Base-by-base conservation (phyloP, 306 rosid genomes). In the Carpinus viminea region DNA sequence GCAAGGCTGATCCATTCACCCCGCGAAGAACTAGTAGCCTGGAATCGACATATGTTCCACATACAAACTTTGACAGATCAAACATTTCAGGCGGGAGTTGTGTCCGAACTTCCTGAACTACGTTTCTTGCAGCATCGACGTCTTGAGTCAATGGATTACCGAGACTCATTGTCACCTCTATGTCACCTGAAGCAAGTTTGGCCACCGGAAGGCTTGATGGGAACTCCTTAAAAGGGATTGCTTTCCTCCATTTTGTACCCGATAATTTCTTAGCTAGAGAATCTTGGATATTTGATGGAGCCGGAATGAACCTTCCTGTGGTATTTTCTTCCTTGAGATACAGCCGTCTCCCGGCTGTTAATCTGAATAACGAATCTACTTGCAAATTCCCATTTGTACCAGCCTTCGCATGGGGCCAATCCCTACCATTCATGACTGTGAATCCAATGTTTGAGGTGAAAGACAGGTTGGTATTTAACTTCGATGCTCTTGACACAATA, bases 31-130 rank as follows among this genome's bases (percentile, higher is more conserved):
- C 90, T 13, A 95, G 89, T 70, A 91, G 62, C 86, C 98, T 89
- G 16, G 98, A 85, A 84, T 95, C 98, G 51, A 89, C 98, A 60
- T 88, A 95, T 15, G 98, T 95, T 85, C 98, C 98, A 61, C 98
- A 95, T 17, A 92, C 96, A 15, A 95, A 81, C 93, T 89, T 91
- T 0, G 98, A 86, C 86, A 95, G 57, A 88, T 95, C 98, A 80
- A 95, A 95, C 82, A 95, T 86, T 80, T 92, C 98, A 0, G 98
- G 95, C 1, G 98, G 98, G 78, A 92, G 57, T 78, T 92, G 98
- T 56, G 81, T 79, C 74, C 93, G 88, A 46, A 92, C 85, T 87
- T 95, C 98, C 75, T 83, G 92, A 57, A 91, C 86, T 11, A 87
- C 83, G 70, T 86, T 87, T 73, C 74, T 81, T 46, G 93, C 98